Percentiles rank a stretch among this genome's conserved stretches.
These are phyloP conservation scores for Botryotinia globosa DNA, from an alignment of 2,329 filamentous ascomycete species.

Conservation along the genomic window DNA sequence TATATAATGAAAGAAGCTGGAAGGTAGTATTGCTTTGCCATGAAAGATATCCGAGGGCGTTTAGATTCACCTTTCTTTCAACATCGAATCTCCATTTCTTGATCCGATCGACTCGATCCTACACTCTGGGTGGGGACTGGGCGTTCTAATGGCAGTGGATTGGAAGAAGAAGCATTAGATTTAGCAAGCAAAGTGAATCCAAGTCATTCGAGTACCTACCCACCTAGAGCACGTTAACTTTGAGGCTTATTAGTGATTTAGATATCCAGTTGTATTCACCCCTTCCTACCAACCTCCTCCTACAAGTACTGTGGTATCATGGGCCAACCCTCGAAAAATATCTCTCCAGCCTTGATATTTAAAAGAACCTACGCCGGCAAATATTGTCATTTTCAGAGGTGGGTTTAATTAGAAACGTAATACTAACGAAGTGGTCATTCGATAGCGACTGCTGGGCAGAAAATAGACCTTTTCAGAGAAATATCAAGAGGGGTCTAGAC, in stretches of 20 bases:
- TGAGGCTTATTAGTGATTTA: not conserved
- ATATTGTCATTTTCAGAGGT: not conserved
- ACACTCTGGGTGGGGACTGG: too few species aligned
- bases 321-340: not conserved
- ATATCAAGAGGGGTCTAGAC: not conserved
- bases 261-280: not conserved
- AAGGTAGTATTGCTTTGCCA: not conserved
- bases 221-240: not conserved
- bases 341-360: not conserved
- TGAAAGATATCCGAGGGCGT: not conserved
- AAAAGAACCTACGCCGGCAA: not conserved
- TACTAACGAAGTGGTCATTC: not conserved
- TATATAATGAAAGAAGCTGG: too few species aligned
- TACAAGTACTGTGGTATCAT: not conserved
- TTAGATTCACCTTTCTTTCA: not conserved
- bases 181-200: not conserved
- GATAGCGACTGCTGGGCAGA: not conserved
- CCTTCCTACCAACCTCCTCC: not conserved
- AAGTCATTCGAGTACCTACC: too few species aligned
- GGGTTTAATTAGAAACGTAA: not conserved
- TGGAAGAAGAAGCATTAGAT: not conserved
- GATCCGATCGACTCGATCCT: not conserved
- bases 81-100: not conserved
- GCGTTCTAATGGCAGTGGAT: not conserved
- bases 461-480: not conserved